These are phyloP conservation scores for Spatholobus suberectus DNA, from an alignment of 306 rosid genomes.

Conservation along the genomic window DNA sequence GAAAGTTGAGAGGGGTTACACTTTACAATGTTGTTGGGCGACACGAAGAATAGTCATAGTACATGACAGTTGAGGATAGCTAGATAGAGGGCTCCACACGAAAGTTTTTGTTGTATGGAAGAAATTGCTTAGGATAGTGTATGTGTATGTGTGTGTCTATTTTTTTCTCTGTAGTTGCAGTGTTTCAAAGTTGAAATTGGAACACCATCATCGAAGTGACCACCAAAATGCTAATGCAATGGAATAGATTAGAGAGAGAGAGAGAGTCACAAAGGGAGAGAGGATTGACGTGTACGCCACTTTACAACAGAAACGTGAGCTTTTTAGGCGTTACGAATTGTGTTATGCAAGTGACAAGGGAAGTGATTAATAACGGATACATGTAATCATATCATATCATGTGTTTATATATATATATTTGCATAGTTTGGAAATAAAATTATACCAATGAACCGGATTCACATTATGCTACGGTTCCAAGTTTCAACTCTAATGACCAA, in stretches of 20 bases:
- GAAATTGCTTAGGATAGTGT: not conserved
- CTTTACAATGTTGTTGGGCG: conserved; percentile 63
- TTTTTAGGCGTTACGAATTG: conserved; percentile 31
- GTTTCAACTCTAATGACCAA: not conserved
- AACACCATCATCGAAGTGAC: conserved; percentile 48
- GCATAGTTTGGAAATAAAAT: not conserved
- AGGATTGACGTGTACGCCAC: conserved; percentile 51
- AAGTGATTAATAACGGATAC: not conserved
- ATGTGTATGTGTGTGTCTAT: conserved; percentile 5
- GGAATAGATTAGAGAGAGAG: not conserved
- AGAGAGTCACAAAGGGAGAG: not conserved
- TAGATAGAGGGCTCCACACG: conserved; percentile 54
- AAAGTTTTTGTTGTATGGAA: conserved; percentile 42
- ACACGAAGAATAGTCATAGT: conserved; percentile 50
- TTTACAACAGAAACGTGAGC: not conserved
- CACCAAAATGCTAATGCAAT: conserved; percentile 31
- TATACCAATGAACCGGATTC: not conserved
- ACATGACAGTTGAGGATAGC: conserved; percentile 68
- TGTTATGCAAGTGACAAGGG: not conserved
- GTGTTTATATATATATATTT: not conserved
- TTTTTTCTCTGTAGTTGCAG: conserved; percentile 22
- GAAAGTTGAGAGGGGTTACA: conserved; percentile 42
- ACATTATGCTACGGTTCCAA: not conserved
- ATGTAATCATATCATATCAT: conserved; percentile 17
- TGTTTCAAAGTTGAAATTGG: not conserved